These are phyloP conservation scores for Rugonectria rugulosa DNA, from an alignment of 2,329 filamentous ascomycete species.

Conservation along the genomic window DNA sequence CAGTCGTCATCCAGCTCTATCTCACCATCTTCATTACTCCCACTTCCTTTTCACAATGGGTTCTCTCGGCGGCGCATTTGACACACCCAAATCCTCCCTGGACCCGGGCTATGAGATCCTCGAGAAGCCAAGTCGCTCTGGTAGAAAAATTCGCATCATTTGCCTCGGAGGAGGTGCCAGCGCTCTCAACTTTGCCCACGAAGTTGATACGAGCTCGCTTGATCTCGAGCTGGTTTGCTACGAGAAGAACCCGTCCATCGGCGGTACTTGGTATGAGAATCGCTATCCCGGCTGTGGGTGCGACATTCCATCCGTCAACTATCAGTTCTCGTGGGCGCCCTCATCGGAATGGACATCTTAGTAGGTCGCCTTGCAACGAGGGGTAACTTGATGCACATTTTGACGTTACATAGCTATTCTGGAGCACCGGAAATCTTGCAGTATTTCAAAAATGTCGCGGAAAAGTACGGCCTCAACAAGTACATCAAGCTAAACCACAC, in stretches of 20 bases:
- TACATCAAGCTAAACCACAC: conserved; percentile 31
- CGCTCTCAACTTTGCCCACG: conserved; percentile 39
- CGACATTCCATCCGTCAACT: conserved; percentile 35
- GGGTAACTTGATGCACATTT: neutral
- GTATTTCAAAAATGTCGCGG: conserved; percentile 35
- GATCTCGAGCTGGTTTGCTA: conserved; percentile 37
- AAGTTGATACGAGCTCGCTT: conserved; percentile 27
- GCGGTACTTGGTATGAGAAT: conserved; percentile 33
- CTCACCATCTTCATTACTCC: too few species aligned
- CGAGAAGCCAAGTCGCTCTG: conserved; percentile 34
- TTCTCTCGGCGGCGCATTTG: too few species aligned
- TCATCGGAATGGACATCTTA: conserved; percentile 21
- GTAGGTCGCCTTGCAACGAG: neutral
- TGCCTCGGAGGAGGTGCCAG: conserved; percentile 42
- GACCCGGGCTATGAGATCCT: conserved; percentile 33
- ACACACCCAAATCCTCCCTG: too few species aligned
- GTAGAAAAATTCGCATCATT: conserved; percentile 38
- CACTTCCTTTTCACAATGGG: too few species aligned
- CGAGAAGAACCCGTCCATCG: conserved; percentile 37
- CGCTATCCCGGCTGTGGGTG: conserved; percentile 34
- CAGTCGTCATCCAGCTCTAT: too few species aligned
- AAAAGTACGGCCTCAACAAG: conserved; percentile 32
- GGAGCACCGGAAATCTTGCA: conserved; percentile 31
- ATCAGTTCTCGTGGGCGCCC: conserved; percentile 32
- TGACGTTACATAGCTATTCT: conserved; percentile 15